Percentiles rank a stretch among this genome's conserved stretches.
These are phyloP conservation scores for Coniophora puteana DNA, from an alignment of 1,284 basidiomycete genomes.

Conservation along the genomic window DNA sequence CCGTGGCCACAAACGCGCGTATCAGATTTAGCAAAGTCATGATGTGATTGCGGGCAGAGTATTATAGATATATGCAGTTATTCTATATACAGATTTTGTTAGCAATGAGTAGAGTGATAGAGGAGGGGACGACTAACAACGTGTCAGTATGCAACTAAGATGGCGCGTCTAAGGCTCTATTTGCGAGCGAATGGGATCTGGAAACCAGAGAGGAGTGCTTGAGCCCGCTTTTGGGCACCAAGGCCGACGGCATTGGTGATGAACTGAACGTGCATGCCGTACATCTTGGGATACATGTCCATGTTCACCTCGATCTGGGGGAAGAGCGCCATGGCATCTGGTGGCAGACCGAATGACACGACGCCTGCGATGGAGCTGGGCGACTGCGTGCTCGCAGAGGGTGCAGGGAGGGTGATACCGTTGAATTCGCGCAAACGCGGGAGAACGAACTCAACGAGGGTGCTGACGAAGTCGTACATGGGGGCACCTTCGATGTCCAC, in stretches of 20 bases:
- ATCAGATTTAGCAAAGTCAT: no score
- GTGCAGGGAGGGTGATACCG: constrained; percentile 73
- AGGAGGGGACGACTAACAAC: not conserved
- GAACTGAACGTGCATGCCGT: constrained; percentile 91
- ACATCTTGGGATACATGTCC: constrained; percentile 79
- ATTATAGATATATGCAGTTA: no score
- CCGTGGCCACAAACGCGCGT: no score
- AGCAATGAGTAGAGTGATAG: not conserved
- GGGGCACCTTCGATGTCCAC: constrained; percentile 86
- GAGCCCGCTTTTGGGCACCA: constrained; percentile 83
- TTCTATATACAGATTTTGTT: not conserved
- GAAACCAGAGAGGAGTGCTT: constrained; percentile 84
- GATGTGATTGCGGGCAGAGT: no score
- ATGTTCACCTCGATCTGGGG: constrained; percentile 93
- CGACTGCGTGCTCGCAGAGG: constrained; percentile 56
- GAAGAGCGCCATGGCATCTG: constrained; percentile 87
- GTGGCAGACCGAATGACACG: constrained; percentile 84
- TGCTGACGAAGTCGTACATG: constrained; percentile 93
- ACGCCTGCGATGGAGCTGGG: constrained; percentile 83
- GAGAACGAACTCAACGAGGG: constrained; percentile 90
- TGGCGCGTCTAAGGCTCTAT: constrained; percentile 16
- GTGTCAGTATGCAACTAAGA: no score
- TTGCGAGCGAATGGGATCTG: constrained; percentile 75
- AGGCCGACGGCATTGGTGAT: constrained; percentile 81
- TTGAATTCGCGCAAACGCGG: constrained; percentile 90